Evolutionary conservation across 441 rosid species (phyloP).

Genomic region (Croton laevigatus): DNA sequence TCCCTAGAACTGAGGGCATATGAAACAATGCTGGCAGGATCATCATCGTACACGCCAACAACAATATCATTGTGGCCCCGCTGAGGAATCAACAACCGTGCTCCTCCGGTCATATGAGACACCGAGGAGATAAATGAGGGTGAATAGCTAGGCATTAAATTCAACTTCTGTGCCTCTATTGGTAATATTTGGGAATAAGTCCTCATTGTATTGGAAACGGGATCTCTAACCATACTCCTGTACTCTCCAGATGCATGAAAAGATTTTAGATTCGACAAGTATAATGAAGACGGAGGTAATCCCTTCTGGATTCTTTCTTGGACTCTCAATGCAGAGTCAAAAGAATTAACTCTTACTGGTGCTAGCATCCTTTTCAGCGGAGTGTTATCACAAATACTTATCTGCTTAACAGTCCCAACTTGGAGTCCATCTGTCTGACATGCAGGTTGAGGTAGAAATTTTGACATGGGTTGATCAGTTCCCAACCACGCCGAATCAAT

Average conservation of each 20-base stretch:
- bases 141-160: conserved; percentile 45
- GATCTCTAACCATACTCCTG: conserved; percentile 77
- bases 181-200: conserved; percentile 63
- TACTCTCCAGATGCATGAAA: conserved; percentile 94
- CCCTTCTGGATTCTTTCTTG: conserved; percentile 63
- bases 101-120: conserved; percentile 67
- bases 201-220: conserved; percentile 55
- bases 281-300: conserved; percentile 53
- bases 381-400: conserved; percentile 30
- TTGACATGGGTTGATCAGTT: conserved; percentile 43
- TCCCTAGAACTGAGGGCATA: conserved; percentile 82
- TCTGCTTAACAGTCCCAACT: conserved; percentile 27
- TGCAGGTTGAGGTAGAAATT: conserved; percentile 31
- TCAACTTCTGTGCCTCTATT: conserved; percentile 65
- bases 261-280: conserved; percentile 58
- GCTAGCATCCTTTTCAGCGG: conserved; percentile 43
- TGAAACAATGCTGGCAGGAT: conserved; percentile 81
- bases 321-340: conserved; percentile 79
- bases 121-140: conserved; percentile 59
- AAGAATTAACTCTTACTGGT: conserved; percentile 75
- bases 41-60: conserved; percentile 78
- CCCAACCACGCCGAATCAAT: conserved; percentile 98
- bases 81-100: conserved; percentile 64
- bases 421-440: conserved; percentile 37
- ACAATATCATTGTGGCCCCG: conserved; percentile 52